Evolutionary conservation across 257 asterid genomes (phyloP).

Genomic region (Ligustrum vulgare): DNA sequence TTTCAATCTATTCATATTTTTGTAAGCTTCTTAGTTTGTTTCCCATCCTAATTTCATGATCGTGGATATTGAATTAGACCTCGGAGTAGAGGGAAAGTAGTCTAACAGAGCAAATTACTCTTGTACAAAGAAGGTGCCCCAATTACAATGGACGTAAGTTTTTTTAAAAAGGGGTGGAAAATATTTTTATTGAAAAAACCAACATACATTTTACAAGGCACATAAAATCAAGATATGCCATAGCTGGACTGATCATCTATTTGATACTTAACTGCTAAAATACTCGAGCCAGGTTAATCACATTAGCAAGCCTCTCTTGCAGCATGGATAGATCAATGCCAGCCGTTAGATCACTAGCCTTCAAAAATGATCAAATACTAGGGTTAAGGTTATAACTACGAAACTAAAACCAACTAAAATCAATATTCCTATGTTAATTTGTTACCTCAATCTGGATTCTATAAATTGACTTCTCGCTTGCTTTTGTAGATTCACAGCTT

Average conservation of each 20-base stretch:
- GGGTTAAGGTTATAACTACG: neutral
- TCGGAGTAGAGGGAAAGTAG: too few species aligned
- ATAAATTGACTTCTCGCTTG: constrained; percentile 34
- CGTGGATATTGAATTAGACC: too few species aligned
- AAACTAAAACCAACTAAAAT: neutral
- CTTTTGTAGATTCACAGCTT: constrained; percentile 44
- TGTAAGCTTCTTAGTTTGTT: too few species aligned
- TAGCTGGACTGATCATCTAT: neutral
- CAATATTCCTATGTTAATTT: neutral
- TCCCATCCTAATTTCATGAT: too few species aligned
- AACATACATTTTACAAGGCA: neutral
- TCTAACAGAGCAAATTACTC: too few species aligned
- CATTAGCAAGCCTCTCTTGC: constrained; percentile 19
- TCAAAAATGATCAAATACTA: constrained; percentile 15
- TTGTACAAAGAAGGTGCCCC: too few species aligned
- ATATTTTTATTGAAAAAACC: neutral
- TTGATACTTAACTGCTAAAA: neutral
- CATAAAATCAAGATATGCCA: neutral
- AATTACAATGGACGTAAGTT: too few species aligned
- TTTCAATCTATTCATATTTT: too few species aligned
- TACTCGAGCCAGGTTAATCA: constrained; percentile 10
- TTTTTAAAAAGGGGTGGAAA: too few species aligned
- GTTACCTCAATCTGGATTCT: constrained; percentile 50
- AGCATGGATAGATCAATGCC: constrained; percentile 21
- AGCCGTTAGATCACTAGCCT: constrained; percentile 23